Evolutionary conservation across 2,329 filamentous ascomycete species (phyloP).

Genomic region (Zasmidium cellare): DNA sequence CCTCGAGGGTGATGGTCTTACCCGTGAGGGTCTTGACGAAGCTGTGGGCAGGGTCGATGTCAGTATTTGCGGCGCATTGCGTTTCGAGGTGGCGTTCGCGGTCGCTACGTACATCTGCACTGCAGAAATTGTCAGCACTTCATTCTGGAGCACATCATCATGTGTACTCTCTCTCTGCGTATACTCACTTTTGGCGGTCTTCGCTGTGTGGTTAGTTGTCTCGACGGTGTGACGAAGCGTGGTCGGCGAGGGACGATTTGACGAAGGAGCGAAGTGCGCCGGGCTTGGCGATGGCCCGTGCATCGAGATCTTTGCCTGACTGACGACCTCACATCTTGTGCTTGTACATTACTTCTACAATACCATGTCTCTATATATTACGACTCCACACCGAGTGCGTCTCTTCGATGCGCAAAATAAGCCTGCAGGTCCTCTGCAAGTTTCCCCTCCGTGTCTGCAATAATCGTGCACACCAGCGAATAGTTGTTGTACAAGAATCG

Average conservation of each 20-base stretch:
- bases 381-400: conserved; percentile 26
- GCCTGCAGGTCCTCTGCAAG: conserved; percentile 71
- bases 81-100: conserved; percentile 14
- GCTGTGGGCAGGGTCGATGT: conserved; percentile 54
- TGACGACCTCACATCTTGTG: neutral
- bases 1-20: conserved; percentile 99
- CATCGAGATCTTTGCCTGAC: conserved; percentile 1
- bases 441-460: conserved; percentile 69
- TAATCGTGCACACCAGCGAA: conserved; percentile 88
- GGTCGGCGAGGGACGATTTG: neutral
- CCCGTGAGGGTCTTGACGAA: conserved; percentile 99
- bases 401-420: conserved; percentile 67
- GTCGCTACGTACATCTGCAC: conserved; percentile 35
- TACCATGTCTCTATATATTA: conserved; percentile 8
- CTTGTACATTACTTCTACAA: neutral
- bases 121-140: conserved; percentile 28
- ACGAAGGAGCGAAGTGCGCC: neutral
- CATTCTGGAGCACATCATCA: neutral
- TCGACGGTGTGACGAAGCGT: neutral
- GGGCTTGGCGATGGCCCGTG: neutral
- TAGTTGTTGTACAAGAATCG: conserved; percentile 96
- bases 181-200: conserved; percentile 29
- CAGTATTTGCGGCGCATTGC: conserved; percentile 16
- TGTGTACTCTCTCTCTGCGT: neutral
- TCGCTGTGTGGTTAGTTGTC: conserved; percentile 11